Evolutionary conservation across 257 asterid genomes (phyloP), one percentile per base, ranked within the genome.

Genomic region (Solanum peruvianum): DNA sequence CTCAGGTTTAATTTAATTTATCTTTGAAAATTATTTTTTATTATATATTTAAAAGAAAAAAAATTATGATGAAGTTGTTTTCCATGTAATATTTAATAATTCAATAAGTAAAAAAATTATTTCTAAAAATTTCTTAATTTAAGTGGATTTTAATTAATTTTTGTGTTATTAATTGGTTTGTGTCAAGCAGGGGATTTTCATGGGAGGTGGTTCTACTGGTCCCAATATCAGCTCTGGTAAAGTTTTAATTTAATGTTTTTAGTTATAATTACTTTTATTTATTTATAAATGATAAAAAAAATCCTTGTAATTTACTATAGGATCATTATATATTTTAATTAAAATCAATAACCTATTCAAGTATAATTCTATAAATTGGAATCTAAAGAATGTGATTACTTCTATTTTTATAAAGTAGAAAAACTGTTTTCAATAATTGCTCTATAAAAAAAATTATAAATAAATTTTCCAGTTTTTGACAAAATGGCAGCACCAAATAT

Each of bases 181-280:
- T 77, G 62, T 69, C 88, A 82, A 85, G 71, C 92, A 96, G 99
- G 99, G 98, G 77, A 87, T 94, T 89, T 90, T 94, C 90, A 82
- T 95, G 90, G 98, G 97, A 87, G 98, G 95, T 76, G 96, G 95
- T 89, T 95, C 91, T 86, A 88, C 88, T 87, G 91, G 91, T 91
- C 94, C 97, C 58, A 92, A 92, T 92, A 86, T 93, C 84, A 95
- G 97, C 91, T 93, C 98, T 76, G 99, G 99, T 94, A 92, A 88
- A 91, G 87, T 56, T 56, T 18, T 18, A 56, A 10, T 4, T 56
- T 6, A 16, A 6, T 16, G 3, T 18, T 56, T 56, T 18, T 56
- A 18, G n/a, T 18, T 18, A 18, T 56, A 56, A 56, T 52, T 52
- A 52, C n/a, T 56, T 18, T 56, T 56, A 18, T 56, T 18, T 18